phyloP scores from a whole-genome alignment of 169 alveolate species.

The Cryptosporidium bovis region DNA sequence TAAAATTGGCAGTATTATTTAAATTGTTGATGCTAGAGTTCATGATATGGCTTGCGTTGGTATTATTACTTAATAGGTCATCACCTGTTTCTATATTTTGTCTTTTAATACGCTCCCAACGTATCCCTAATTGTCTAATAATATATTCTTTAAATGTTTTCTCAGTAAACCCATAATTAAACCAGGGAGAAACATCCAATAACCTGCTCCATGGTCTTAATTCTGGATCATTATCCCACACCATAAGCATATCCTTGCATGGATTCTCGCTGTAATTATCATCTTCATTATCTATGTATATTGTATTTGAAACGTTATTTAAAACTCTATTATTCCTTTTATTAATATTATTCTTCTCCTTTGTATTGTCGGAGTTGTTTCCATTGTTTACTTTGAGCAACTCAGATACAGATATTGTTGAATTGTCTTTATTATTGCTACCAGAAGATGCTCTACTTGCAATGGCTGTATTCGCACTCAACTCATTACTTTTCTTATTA shows the following conservation, averaged over 20 bases:
- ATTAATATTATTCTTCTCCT: not conserved
- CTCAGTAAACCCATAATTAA: slow-evolving; percentile 61
- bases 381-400: not conserved
- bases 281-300: slow-evolving; percentile 40
- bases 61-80: slow-evolving; percentile 13
- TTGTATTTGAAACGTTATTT: slow-evolving; percentile 9
- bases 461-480: too few species aligned
- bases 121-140: slow-evolving; percentile 50
- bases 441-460: not conserved
- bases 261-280: slow-evolving; percentile 23
- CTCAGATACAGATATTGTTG: slow-evolving; percentile 4
- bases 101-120: slow-evolving; percentile 67
- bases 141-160: slow-evolving; percentile 62
- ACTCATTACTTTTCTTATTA: too few species aligned
- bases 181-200: slow-evolving; percentile 65
- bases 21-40: not conserved
- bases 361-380: not conserved
- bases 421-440: not conserved
- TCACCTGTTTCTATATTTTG: slow-evolving; percentile 62
- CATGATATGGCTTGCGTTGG: not conserved
- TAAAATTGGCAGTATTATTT: not conserved
- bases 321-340: not conserved
- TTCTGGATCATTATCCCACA: slow-evolving; percentile 56
- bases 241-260: slow-evolving; percentile 36
- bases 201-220: slow-evolving; percentile 61